These are phyloP conservation scores for Fusarium sp. DNA, from an alignment of 2,329 filamentous ascomycete species.

Conservation along the genomic window DNA sequence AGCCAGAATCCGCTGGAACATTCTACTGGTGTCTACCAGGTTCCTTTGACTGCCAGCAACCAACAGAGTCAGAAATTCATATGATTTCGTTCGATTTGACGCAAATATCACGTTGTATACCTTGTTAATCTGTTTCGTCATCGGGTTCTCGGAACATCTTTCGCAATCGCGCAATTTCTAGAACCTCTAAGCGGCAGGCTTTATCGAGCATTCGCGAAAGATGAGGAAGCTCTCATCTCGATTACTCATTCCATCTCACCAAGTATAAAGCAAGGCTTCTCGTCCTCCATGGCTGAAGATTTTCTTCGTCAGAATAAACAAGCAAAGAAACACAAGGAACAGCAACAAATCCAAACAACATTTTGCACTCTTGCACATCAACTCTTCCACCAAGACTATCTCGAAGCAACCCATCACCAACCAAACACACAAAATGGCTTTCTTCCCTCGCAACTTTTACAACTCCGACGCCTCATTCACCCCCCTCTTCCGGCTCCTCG, in stretches of 20 bases:
- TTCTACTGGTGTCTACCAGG: constrained; percentile 37
- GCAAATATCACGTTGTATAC: constrained; percentile 10
- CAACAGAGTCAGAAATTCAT: constrained; percentile 3
- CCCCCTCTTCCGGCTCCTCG: constrained; percentile 70
- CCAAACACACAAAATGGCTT: constrained; percentile 61
- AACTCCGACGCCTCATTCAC: constrained; percentile 61
- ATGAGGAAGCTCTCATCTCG: constrained; percentile 23
- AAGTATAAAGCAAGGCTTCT: constrained; percentile 47
- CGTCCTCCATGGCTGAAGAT: constrained; percentile 18
- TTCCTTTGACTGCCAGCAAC: constrained; percentile 24
- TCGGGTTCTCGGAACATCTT: constrained; percentile 12
- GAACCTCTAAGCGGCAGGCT: constrained; percentile 33
- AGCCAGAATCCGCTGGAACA: constrained; percentile 22
- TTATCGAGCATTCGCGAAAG: constrained; percentile 33
- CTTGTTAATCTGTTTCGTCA: constrained; percentile 20
- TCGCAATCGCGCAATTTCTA: constrained; percentile 37
- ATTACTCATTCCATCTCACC: constrained; percentile 10
- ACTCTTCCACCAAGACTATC: constrained; percentile 39
- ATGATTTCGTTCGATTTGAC: constrained; percentile 30
- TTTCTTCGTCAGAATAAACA: constrained; percentile 44
- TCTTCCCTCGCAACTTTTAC: constrained; percentile 66
- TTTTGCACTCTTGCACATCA: constrained; percentile 40
- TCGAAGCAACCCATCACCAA: constrained; percentile 40
- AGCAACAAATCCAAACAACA: neutral
- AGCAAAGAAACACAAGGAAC: constrained; percentile 40